Base-by-base conservation (phyloP, 768 basidiomycete genomes). In the Termitomyces titanicus region DNA sequence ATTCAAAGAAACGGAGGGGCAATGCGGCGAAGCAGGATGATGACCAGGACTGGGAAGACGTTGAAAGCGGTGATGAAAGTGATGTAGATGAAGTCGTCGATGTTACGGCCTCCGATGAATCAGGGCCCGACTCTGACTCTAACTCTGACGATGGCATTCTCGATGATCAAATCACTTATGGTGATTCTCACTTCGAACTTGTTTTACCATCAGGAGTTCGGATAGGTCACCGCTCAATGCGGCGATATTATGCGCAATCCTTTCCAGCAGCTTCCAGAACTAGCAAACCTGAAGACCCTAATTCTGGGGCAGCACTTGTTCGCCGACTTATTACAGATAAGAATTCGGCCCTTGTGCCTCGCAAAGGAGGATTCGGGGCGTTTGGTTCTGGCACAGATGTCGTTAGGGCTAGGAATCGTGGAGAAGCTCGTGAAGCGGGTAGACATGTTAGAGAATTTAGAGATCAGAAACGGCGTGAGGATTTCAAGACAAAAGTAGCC, bases 341-440 rank as follows among this genome's bases (percentile, higher is more conserved):
- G 65, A 87, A 92, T 63, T 83, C 86, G 0, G 89, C 88, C 0
- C 78, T 98, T 39, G 86, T 99, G 2, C 92, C 96, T 0, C 74
- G 84, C 12, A 87, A 79, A 62, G 94, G 92, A 35, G 94, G 91
- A 1, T 92, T 85, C 58, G 94, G 95, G 24, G 92, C 92, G 2
- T 94, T 79, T 64, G 95, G 95, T 2, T 72, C 72, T 10, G 94
- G 92, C 1, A 86, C 81, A 8, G 83, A 92, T 31, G 88, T 94
- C 10, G 81, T 98, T 57, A 92, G 88, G 68, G 96, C 94, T 20
- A 79, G 93, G 49, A 98, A 98, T 74, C 80, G 80, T n/a, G 97
- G 97, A 2, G 96, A 98, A 73, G 97, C 97, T 13, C 82, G 82
- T 60, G 89, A 98, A 70, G 96, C 96, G 20, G 92, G 88, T 13